Evolutionary conservation across 1,284 basidiomycete genomes (phyloP).

Genomic region (Polyporus tsugae): DNA sequence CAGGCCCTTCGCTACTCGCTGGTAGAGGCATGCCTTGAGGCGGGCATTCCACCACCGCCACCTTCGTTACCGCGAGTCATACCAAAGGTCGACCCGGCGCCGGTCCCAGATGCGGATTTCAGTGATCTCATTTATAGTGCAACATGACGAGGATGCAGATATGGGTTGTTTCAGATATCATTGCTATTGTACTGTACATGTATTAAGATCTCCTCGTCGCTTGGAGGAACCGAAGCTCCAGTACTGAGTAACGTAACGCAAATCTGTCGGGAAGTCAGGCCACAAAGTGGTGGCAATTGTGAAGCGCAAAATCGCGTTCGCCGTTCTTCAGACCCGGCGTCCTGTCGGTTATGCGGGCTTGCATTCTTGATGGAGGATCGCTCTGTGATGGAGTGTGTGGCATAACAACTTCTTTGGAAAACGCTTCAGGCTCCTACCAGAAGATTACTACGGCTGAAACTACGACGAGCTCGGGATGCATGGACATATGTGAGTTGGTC

Average conservation of each 20-base stretch:
- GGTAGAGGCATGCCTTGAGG: slow-evolving; percentile 24
- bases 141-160: neutral
- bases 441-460: neutral
- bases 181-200: neutral
- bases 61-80: slow-evolving; percentile 14
- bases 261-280: no score
- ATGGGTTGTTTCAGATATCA: neutral
- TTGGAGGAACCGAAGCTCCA: no score
- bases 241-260: no score
- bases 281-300: no score
- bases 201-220: neutral
- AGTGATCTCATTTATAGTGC: neutral
- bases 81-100: slow-evolving; percentile 1
- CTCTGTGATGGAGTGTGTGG: neutral
- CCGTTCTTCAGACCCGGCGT: no score
- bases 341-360: no score
- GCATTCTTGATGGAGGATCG: no score
- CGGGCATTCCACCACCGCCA: slow-evolving; percentile 26
- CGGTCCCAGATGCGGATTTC: neutral
- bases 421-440: neutral
- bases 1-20: slow-evolving; percentile 20
- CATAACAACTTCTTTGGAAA: neutral
- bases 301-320: no score
- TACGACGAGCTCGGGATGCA: neutral
- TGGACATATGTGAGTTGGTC: neutral